Evolutionary conservation across 176 grass and related monocot genomes (phyloP).

Genomic region (Triticum turgidum): DNA sequence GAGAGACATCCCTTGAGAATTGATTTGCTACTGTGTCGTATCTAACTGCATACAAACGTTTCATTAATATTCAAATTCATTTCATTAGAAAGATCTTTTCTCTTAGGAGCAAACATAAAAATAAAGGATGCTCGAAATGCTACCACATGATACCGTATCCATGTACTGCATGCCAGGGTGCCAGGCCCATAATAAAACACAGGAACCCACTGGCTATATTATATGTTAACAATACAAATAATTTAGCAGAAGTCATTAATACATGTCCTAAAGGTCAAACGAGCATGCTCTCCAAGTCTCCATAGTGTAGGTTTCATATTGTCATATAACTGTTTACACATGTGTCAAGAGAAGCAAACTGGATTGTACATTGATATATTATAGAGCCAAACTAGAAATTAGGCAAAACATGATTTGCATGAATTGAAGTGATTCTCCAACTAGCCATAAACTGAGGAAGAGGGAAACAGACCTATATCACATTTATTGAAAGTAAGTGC

Average conservation of each 20-base stretch:
- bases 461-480: slow-evolving; percentile 66
- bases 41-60: slow-evolving; percentile 63
- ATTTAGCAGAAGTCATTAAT: not conserved
- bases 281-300: not conserved
- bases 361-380: not conserved
- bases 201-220: not conserved
- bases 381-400: not conserved
- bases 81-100: not conserved
- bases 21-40: slow-evolving; percentile 64
- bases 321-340: not conserved
- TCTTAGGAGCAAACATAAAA: not conserved
- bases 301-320: not conserved
- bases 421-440: not conserved
- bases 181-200: not conserved
- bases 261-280: slow-evolving; percentile 13
- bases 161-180: not conserved
- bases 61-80: slow-evolving; percentile 2
- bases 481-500: slow-evolving; percentile 93
- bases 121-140: not conserved
- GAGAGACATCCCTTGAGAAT: slow-evolving; percentile 56
- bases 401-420: not conserved
- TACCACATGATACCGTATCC: not conserved
- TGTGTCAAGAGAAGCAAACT: not conserved
- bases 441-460: slow-evolving; percentile 1
- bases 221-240: not conserved